Base-by-base conservation (phyloP, 345 rosid genomes). In the Linum usitatissimum region DNA sequence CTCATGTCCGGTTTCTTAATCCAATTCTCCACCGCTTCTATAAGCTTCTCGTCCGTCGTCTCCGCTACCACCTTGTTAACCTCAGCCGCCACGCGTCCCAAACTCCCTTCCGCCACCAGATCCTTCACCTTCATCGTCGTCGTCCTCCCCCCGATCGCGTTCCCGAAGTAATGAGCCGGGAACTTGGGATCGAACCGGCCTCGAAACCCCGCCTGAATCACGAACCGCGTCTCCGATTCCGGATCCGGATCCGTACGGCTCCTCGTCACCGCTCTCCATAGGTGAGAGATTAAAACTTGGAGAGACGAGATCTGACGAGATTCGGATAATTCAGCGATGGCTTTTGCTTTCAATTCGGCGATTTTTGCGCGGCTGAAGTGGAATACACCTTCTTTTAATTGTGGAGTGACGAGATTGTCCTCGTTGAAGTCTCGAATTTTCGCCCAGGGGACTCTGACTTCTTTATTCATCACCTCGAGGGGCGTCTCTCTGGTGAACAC, bases 331-430 rank as follows among this genome's bases (percentile, higher is more conserved):
- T 78, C 80, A 4, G 34, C 40, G 36, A 79, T 75, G 54, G 78
- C 83, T 62, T 63, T 71, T 3, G 76, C 74, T 77, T 83, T 81
- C 7, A 84, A 78, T 15, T 54, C 61, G 12, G 66, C 64, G 6
- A 77, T 70, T 14, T 55, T 76, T 20, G 70, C 57, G 51, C 40
- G 61, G n/a, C 73, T 18, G 59, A 82, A 79, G 60, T 73, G 77
- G 57, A 80, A 80, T 6, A 77, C 59, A 15, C 55, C 54, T 3
- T 76, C 74, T 51, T 30, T 18, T 60, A 65, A 21, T 0, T 57
- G 63, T 4, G 6, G 68, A 58, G 54, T 10, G 6, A 18, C 30
- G 14, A 30, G 20, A 30, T 28, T 23, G 2, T 45, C 6, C 18
- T 59, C 21, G n/a, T 65, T 15, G 9, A 34, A 34, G 3, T 12